Evolutionary conservation across 352 stramenopile species (phyloP), one percentile per base, ranked within the genome.

Genomic region (Thalassiosira tumida): DNA sequence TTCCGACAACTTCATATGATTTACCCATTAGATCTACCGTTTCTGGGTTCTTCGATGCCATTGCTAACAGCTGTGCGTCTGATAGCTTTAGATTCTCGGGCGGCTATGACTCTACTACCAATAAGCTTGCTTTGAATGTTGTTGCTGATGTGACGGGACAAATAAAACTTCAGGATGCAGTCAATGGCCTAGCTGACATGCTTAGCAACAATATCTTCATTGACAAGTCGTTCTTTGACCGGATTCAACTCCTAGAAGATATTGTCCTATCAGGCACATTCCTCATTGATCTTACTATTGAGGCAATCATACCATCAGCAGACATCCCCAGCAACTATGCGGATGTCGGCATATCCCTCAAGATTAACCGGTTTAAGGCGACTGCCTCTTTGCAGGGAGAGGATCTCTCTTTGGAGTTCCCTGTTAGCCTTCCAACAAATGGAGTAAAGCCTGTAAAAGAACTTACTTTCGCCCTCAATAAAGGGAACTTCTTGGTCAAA

Each of bases 281-380:
- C 33, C 67, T 92, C 15, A 78, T 92, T 64, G 87, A 93, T 75
- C 78, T 93, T n/a, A 84, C 59, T 54, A 47, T 90, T 43, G 75
- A 51, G 41, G 87, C 87, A 72, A 83, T 21, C 35, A 93, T 93
- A 64, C 38, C 59, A 37, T 13, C 13, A 13, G n/a, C 33, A 70
- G 31, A 51, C 47, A 51, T 87, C n/a, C 84, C 69, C 17, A 59
- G 33, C 21, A 67, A 14, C 43, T 90, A 84, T 69, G 47, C 26
- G 67, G 41, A 47, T 75, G 40, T 93, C 43, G 41, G 64, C 50
- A 6, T 79, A 40, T 91, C 73, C 35, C 24, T 89, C 37, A 31
- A 15, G 13, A 54, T 93, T n/a, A 88, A 93, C 26, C 29, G 64
- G 31, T 91, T 91, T 37, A 40, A 76, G 31, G 76, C 50, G n/a